Base-by-base conservation (phyloP, 345 rosid genomes). In the Hibiscus trionum region DNA sequence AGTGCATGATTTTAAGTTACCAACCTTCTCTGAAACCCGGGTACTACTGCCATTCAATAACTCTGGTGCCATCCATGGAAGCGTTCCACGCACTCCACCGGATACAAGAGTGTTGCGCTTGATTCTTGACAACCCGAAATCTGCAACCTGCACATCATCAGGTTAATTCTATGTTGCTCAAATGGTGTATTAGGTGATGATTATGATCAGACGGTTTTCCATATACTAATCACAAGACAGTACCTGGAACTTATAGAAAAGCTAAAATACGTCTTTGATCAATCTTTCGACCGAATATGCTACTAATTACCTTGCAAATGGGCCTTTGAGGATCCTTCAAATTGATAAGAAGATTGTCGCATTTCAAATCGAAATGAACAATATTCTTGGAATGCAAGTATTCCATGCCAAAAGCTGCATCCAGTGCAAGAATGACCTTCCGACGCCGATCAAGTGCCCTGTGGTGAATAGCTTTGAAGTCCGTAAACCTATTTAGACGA, bases 11-110 rank as follows among this genome's bases (percentile, higher is more conserved):
- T 60, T 70, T 21, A 19, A 57, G 15, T 70, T 8, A 21, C 75
- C 6, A 42, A 93, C 98, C 88, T 89, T 89, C 80, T 91, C 97
- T 1, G 97, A 93, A 72, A 91, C 98, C 46, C 86, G 85, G 66
- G 75, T 89, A 75, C 87, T 93, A 76, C 85, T 86, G 15, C 96
- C 98, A 21, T 85, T 89, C 78, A 93, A 75, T 53, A 91, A 78
- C 72, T 93, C 94, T 4, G 98, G 98, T 39, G 98, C 98, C 94
- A 93, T 93, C 98, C 98, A 90, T 7, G 98, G 98, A 60, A 93
- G 96, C 39, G 98, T 93, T 81, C 98, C 98, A 63, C 97, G 86
- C 31, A 93, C 91, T 19, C 97, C 98, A 60, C 97, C 97, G 0
- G 97, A 88, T 9, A 91, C 96, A 1, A 93, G 86, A 8, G 98